These are phyloP conservation scores for Fusarium sp. DNA, from an alignment of 2,329 filamentous ascomycete species.

Conservation along the genomic window DNA sequence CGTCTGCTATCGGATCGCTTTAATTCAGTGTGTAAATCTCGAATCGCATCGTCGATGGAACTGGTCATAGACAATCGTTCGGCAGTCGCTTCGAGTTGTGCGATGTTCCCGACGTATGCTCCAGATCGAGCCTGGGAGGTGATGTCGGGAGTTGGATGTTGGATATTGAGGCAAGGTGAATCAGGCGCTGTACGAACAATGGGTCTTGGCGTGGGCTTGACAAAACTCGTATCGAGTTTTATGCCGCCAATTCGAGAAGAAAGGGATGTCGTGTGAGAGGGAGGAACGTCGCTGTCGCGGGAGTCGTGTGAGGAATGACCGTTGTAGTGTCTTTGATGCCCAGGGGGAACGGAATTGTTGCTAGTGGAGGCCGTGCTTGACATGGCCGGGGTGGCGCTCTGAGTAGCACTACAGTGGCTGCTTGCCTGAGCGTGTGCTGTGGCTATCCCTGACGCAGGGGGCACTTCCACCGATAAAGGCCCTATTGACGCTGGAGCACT, in stretches of 20 bases:
- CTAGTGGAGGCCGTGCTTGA: conserved; percentile 37
- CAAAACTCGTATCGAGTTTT: conserved; percentile 60
- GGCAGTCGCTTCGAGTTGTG: conserved; percentile 79
- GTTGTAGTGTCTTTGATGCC: conserved; percentile 39
- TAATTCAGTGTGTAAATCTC: conserved; percentile 77
- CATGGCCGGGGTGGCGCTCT: conserved; percentile 39
- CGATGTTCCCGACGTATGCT: conserved; percentile 75
- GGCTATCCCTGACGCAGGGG: conserved; percentile 36
- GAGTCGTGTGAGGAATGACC: conserved; percentile 38
- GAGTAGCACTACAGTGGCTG: conserved; percentile 38
- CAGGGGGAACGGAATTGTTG: conserved; percentile 41
- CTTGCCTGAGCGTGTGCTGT: conserved; percentile 32
- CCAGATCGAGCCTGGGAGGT: conserved; percentile 66
- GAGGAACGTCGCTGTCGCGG: conserved; percentile 27
- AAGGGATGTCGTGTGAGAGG: conserved; percentile 29
- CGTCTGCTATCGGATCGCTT: conserved; percentile 76
- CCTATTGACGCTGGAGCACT: conserved; percentile 36
- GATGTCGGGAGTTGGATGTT: conserved; percentile 72
- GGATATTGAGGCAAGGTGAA: conserved; percentile 59
- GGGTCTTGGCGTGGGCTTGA: conserved; percentile 57
- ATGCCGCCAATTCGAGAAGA: conserved; percentile 54
- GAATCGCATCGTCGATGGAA: conserved; percentile 82
- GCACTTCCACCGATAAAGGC: conserved; percentile 24
- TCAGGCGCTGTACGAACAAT: conserved; percentile 62
- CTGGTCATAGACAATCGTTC: conserved; percentile 80